Conservation (phyloP, 176 grass and related monocot genomes). For the Oryza glaberrima region DNA sequence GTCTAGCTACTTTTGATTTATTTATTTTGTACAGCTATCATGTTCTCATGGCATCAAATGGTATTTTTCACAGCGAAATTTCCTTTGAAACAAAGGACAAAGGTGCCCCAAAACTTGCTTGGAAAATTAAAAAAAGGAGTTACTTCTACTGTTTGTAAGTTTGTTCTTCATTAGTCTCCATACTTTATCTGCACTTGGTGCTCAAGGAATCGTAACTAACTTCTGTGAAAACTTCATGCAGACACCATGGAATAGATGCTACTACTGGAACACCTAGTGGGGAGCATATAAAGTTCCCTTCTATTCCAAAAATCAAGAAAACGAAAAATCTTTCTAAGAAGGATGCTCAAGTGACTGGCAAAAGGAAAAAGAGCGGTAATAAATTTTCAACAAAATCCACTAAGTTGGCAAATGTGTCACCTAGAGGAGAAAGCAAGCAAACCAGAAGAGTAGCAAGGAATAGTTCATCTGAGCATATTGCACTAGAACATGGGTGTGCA, state of each 20-base stretch:
- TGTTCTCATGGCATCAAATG: constrained; percentile 10
- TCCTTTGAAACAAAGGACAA: constrained; percentile 40
- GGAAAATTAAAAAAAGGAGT: not conserved
- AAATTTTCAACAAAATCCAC: not conserved
- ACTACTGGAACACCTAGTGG: constrained; percentile 42
- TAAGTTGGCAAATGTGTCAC: constrained; percentile 6
- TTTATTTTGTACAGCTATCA: not conserved
- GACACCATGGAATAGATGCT: constrained; percentile 51
- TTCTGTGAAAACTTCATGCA: constrained; percentile 38
- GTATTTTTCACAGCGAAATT: constrained; percentile 39
- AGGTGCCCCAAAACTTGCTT: not conserved
- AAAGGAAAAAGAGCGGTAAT: constrained; percentile 12
- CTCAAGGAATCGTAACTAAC: constrained; percentile 23
- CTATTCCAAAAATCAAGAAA: constrained; percentile 12
- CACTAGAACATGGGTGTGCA: not conserved
- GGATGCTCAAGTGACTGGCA: constrained; percentile 22
- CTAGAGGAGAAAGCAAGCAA: constrained; percentile 11
- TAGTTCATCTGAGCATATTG: not conserved
- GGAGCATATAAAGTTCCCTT: constrained; percentile 64
- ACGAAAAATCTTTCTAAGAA: constrained; percentile 35
- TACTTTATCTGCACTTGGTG: constrained; percentile 23
- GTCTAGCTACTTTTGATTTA: constrained; percentile 2
- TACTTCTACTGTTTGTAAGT: constrained; percentile 57
- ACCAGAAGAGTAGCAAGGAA: not conserved
- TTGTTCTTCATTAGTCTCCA: not conserved